Conservation (phyloP, 306 rosid genomes). For the Malus asiatica region DNA sequence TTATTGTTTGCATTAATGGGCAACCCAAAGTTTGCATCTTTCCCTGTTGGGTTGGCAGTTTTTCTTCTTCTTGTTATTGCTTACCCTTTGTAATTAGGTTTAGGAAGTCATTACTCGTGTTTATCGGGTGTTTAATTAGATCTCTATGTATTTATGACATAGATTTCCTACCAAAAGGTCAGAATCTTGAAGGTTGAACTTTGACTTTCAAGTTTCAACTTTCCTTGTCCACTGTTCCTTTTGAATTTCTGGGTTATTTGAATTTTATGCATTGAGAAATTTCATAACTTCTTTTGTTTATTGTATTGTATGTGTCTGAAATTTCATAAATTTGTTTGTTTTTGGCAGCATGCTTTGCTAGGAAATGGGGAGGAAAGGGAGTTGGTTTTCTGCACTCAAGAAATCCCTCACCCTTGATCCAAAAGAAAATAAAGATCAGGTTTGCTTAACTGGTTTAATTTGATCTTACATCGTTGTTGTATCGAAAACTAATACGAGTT, state of each 20-base stretch:
- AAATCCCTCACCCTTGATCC: conserved; percentile 48
- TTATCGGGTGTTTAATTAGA: conserved; percentile 9
- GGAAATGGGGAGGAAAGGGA: conserved; percentile 88
- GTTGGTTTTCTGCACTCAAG: conserved; percentile 80
- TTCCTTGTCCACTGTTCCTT: background rate
- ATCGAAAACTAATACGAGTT: background rate
- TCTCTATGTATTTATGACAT: background rate
- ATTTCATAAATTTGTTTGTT: conserved; percentile 10
- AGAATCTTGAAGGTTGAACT: background rate
- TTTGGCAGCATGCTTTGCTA: conserved; percentile 21
- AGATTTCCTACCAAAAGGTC: background rate
- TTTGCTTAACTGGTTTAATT: conserved; percentile 10
- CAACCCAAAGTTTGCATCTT: conserved; percentile 1
- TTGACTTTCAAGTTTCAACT: conserved; percentile 3
- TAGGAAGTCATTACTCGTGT: conserved; percentile 6
- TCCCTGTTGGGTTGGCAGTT: conserved; percentile 13
- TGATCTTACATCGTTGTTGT: background rate
- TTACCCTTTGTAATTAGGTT: background rate
- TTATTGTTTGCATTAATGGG: conserved; percentile 14
- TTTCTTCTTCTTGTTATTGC: background rate
- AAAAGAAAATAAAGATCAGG: conserved; percentile 75
- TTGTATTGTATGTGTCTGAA: background rate
- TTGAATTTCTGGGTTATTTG: background rate
- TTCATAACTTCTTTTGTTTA: background rate
- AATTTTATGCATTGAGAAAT: conserved; percentile 3